Conservation (phyloP, 75 land plant genomes). For the Picea sitchensis region DNA sequence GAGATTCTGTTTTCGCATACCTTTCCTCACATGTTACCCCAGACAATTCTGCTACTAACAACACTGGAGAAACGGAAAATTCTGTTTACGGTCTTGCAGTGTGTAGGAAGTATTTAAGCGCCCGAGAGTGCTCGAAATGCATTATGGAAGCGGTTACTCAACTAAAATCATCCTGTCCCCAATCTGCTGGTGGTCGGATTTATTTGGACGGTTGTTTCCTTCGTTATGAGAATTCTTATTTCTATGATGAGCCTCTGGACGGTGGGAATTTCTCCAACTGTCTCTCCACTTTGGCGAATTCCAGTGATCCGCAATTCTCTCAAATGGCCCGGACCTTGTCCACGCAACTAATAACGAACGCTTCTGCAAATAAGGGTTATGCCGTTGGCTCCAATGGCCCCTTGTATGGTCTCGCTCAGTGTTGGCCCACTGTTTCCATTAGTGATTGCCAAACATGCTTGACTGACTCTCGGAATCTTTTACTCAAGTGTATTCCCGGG, state of each 20-base stretch:
- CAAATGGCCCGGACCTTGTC: background rate
- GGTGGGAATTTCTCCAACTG: background rate
- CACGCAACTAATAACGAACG: slow-evolving; percentile 12
- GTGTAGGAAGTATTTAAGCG: no score
- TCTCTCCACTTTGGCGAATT: background rate
- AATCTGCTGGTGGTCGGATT: slow-evolving; percentile 15
- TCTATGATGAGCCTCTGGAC: slow-evolving; percentile 16
- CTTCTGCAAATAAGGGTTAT: slow-evolving; percentile 11
- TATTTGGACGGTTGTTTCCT: slow-evolving; percentile 36
- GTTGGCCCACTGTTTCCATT: slow-evolving; percentile 17
- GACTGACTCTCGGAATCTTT: slow-evolving; percentile 4
- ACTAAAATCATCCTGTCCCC: background rate
- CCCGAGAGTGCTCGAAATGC: no score
- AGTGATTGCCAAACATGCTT: slow-evolving; percentile 17
- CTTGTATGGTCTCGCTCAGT: slow-evolving; percentile 29
- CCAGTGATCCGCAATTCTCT: background rate
- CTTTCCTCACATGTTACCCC: no score
- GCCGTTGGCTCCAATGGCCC: slow-evolving; percentile 9
- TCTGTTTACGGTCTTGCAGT: no score
- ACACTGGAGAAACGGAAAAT: no score
- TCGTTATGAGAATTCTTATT: slow-evolving; percentile 27
- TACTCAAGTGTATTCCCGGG: slow-evolving; percentile 16
- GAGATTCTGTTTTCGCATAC: no score
- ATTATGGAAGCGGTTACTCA: no score
- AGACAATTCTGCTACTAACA: no score